Conservation (phyloP, 768 basidiomycete genomes). For the Zangia roseola region DNA sequence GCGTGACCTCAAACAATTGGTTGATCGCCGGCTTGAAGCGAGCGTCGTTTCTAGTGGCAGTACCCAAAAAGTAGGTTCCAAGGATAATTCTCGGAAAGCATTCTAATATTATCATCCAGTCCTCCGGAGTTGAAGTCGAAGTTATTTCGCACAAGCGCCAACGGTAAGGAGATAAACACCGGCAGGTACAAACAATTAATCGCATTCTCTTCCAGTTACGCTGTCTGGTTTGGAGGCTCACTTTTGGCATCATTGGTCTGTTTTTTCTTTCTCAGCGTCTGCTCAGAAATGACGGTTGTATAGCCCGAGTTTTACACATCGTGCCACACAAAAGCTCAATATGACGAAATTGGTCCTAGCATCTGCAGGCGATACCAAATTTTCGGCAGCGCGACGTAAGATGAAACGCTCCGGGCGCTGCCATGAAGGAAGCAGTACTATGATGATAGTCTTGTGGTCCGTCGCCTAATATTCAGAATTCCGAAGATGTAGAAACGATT, state of each 20-base stretch:
- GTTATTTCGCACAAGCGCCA: slow-evolving; percentile 99
- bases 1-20: slow-evolving; percentile 90
- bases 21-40: slow-evolving; percentile 84
- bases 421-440: not conserved
- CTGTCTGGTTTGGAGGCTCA: slow-evolving; percentile 98
- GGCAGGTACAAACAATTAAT: slow-evolving; percentile 3
- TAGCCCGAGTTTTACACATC: slow-evolving; percentile 95
- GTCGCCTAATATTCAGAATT: slow-evolving; percentile 4
- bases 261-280: slow-evolving; percentile 7
- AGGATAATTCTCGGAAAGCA: not conserved
- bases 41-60: slow-evolving; percentile 75
- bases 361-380: slow-evolving; percentile 93
- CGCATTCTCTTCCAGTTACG: slow-evolving; percentile 51
- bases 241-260: slow-evolving; percentile 88
- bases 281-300: slow-evolving; percentile 2
- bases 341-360: slow-evolving; percentile 89
- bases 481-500: not conserved
- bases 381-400: slow-evolving; percentile 82
- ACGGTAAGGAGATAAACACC: slow-evolving; percentile 46
- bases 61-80: slow-evolving; percentile 53
- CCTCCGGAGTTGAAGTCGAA: slow-evolving; percentile 95
- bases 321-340: slow-evolving; percentile 93
- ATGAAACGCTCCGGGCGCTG: not conserved
- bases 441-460: not conserved
- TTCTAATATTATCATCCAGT: slow-evolving; percentile 47